These are phyloP conservation scores for Coemansia sp. DNA, from an alignment of 192 early-diverging fungal genomes.

Conservation along the genomic window DNA sequence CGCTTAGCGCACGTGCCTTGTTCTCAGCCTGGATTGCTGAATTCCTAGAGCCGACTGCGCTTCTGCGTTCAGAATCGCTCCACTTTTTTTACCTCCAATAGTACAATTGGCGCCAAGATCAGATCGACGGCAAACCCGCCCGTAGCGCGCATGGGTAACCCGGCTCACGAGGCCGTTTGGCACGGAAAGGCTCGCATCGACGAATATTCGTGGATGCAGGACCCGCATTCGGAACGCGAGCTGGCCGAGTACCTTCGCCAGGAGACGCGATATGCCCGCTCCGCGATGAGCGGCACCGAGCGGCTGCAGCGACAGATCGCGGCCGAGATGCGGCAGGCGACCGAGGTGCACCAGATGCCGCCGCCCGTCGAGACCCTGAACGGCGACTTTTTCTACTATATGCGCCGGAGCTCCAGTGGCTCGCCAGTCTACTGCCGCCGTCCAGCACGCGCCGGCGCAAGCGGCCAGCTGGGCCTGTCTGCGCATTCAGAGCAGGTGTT, in stretches of 20 bases:
- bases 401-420: conserved; percentile 8
- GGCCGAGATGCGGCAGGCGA: conserved; percentile 36
- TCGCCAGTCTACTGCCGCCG: conserved; percentile 34
- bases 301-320: conserved; percentile 29
- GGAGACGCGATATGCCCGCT: conserved; percentile 34
- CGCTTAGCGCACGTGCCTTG: conserved; percentile 80
- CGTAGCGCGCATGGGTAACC: conserved; percentile 5
- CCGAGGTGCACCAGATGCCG: conserved; percentile 32
- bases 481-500: conserved; percentile 28
- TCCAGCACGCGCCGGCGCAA: background rate
- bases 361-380: conserved; percentile 44
- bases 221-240: conserved; percentile 9
- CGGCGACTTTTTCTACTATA: conserved; percentile 39
- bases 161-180: conserved; percentile 6
- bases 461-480: background rate
- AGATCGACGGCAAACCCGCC: conserved; percentile 14
- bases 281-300: conserved; percentile 12
- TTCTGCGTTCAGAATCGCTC: background rate
- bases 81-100: background rate
- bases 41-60: background rate
- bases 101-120: background rate
- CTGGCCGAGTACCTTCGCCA: conserved; percentile 27
- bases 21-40: conserved; percentile 68
- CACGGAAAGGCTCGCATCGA: conserved; percentile 32
- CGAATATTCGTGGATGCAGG: conserved; percentile 50